Evolutionary conservation across 192 early-diverging fungal genomes (phyloP).

Genomic region (Backusella morwellensis): DNA sequence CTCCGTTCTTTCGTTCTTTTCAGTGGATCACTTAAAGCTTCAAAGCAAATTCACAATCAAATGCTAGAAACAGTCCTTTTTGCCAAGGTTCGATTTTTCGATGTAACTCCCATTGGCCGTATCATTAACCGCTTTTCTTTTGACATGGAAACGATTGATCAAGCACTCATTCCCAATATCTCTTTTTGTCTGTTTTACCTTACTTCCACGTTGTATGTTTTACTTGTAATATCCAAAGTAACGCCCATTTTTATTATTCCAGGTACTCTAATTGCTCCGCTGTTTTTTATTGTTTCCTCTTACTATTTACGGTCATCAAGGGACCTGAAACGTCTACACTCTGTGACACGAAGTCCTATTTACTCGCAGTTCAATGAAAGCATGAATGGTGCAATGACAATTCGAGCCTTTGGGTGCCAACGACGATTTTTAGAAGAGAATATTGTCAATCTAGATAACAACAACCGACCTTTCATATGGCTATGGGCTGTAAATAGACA

Average conservation of each 20-base stretch:
- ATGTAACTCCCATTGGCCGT: constrained; percentile 80
- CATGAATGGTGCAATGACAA: constrained; percentile 69
- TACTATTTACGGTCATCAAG: constrained; percentile 63
- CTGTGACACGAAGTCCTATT: constrained; percentile 67
- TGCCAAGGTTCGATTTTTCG: constrained; percentile 83
- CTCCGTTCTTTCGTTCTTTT: constrained; percentile 22
- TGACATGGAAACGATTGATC: constrained; percentile 82
- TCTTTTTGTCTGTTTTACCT: constrained; percentile 49
- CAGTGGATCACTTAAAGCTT: constrained; percentile 52
- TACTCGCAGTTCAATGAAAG: constrained; percentile 79
- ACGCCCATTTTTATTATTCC: constrained; percentile 60
- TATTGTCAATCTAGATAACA: constrained; percentile 44
- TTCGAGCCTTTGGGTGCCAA: constrained; percentile 81
- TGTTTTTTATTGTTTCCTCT: constrained; percentile 54
- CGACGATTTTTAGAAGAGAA: constrained; percentile 59
- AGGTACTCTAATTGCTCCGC: constrained; percentile 27
- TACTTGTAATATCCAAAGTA: constrained; percentile 54
- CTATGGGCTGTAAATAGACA: constrained; percentile 83
- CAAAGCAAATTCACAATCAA: constrained; percentile 48
- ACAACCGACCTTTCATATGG: constrained; percentile 81
- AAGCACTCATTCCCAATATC: constrained; percentile 45
- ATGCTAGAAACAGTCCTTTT: constrained; percentile 57
- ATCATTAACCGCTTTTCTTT: constrained; percentile 90
- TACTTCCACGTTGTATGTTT: constrained; percentile 46
- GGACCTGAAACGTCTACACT: constrained; percentile 85